Conservation (phyloP, 805 yeast genomes). For the Vanderwaltozyma yarrowii region DNA sequence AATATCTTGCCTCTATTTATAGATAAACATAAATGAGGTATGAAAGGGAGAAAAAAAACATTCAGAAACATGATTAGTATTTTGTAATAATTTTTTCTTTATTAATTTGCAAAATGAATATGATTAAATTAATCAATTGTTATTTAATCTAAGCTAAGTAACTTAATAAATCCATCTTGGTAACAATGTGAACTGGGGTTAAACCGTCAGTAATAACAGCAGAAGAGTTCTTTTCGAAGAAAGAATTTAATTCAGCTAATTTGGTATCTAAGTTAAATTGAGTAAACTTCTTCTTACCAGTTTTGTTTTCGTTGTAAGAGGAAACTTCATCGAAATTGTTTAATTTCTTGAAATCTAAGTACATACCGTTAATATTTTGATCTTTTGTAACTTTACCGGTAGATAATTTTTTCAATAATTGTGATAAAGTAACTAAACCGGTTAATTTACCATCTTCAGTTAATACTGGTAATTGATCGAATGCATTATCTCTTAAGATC, state of each 20-base stretch:
- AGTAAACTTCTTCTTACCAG: constrained; percentile 56
- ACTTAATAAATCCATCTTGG: constrained; percentile 74
- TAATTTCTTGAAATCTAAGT: constrained; percentile 66
- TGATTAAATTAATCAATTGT: background rate
- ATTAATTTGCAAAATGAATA: too few species aligned
- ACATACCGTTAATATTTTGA: constrained; percentile 36
- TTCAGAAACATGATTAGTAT: too few species aligned
- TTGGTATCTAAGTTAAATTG: constrained; percentile 57
- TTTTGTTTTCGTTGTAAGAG: constrained; percentile 50
- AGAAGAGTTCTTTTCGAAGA: constrained; percentile 76
- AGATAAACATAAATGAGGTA: too few species aligned
- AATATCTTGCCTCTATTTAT: too few species aligned
- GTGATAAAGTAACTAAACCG: constrained; percentile 70
- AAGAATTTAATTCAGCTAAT: constrained; percentile 57
- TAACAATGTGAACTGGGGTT: constrained; percentile 74
- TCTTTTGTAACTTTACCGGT: constrained; percentile 49
- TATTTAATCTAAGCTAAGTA: constrained; percentile 25
- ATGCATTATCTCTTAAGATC: constrained; percentile 62
- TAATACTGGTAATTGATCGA: constrained; percentile 79
- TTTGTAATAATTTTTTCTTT: too few species aligned
- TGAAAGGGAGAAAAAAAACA: too few species aligned
- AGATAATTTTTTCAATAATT: constrained; percentile 56
- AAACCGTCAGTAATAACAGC: constrained; percentile 72
- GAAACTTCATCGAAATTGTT: constrained; percentile 49
- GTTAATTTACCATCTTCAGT: constrained; percentile 46